These are phyloP conservation scores for Durotheca rogersii DNA, from an alignment of 495 filamentous ascomycete genomes.

Conservation along the genomic window DNA sequence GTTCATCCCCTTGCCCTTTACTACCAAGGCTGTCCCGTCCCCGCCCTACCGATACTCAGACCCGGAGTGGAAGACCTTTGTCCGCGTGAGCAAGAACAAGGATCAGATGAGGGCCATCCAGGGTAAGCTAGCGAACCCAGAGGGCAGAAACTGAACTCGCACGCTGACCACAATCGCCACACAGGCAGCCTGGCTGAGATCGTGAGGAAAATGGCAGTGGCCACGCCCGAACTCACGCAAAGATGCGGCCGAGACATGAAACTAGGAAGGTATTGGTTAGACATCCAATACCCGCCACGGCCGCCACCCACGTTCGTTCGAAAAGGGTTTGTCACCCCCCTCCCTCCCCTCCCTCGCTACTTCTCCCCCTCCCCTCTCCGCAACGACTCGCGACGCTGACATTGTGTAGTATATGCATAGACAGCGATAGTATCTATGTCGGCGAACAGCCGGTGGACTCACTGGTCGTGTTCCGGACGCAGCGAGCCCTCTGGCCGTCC, in stretches of 20 bases:
- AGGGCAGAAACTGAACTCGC: neutral
- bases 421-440: slow-evolving; percentile 35
- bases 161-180: neutral
- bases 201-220: slow-evolving; percentile 17
- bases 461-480: slow-evolving; percentile 25
- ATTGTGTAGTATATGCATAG: slow-evolving; percentile 35
- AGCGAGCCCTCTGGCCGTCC: slow-evolving; percentile 40
- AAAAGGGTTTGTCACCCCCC: slow-evolving; percentile 37
- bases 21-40: slow-evolving; percentile 44
- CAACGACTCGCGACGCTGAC: slow-evolving; percentile 20
- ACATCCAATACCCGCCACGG: slow-evolving; percentile 41
- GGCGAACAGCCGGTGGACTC: slow-evolving; percentile 35
- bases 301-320: slow-evolving; percentile 45
- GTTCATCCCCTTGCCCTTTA: slow-evolving; percentile 66
- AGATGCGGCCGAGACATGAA: slow-evolving; percentile 28
- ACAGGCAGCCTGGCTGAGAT: slow-evolving; percentile 36
- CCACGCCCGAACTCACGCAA: slow-evolving; percentile 7
- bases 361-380: no score
- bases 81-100: slow-evolving; percentile 56
- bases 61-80: slow-evolving; percentile 71
- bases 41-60: slow-evolving; percentile 58
- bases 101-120: slow-evolving; percentile 49
- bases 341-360: no score
- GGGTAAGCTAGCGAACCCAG: slow-evolving; percentile 43
- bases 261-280: slow-evolving; percentile 40